Evolutionary conservation across 2,329 filamentous ascomycete species (phyloP).

Genomic region (Venturiaceae sp.): DNA sequence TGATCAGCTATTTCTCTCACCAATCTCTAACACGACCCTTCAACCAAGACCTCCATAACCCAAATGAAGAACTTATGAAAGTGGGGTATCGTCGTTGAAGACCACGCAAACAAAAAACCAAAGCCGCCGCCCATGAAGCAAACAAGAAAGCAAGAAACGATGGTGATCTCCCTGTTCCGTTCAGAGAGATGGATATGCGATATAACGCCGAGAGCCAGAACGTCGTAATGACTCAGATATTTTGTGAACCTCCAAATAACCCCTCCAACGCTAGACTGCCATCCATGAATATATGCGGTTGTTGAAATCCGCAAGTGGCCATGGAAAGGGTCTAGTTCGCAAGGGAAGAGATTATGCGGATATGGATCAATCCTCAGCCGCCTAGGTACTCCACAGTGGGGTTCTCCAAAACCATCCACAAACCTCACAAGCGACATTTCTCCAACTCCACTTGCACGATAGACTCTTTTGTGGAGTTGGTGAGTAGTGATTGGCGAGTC

Average conservation of each 20-base stretch:
- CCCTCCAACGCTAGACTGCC: no score
- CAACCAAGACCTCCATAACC: neutral
- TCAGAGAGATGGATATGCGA: no score
- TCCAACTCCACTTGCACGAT: neutral
- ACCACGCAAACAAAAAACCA: neutral
- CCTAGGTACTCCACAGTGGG: neutral
- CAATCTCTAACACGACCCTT: no score
- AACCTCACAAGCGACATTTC: no score
- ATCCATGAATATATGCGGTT: neutral
- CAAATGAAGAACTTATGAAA: neutral
- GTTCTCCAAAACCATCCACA: no score
- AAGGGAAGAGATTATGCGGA: neutral
- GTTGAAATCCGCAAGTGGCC: neutral
- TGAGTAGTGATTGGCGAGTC: neutral
- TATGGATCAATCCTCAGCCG: neutral
- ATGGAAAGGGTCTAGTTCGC: neutral
- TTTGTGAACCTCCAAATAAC: neutral
- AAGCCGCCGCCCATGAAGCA: neutral
- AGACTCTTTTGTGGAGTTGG: neutral
- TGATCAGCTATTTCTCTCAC: no score
- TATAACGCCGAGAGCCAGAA: no score
- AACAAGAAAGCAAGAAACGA: neutral
- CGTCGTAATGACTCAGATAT: neutral
- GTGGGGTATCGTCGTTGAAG: slow-evolving; percentile 7
- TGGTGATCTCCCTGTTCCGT: neutral